Evolutionary conservation across 2,329 filamentous ascomycete genomes (phyloP).

Genomic region (Penicillium sp.): DNA sequence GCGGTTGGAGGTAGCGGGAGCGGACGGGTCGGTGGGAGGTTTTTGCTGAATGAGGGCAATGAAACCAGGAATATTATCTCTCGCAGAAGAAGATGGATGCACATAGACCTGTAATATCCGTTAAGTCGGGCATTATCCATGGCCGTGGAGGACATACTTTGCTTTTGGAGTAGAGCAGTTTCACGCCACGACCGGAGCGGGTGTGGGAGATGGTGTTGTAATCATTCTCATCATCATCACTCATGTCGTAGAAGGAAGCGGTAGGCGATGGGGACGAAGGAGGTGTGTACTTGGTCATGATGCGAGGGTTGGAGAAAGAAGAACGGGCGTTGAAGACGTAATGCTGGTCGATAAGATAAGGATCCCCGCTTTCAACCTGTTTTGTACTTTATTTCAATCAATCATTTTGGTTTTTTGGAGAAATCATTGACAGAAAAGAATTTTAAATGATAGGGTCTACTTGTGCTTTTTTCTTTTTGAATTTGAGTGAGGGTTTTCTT

Average conservation of each 20-base stretch:
- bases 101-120: slow-evolving; percentile 68
- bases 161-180: slow-evolving; percentile 92
- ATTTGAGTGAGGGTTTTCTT: too few species aligned
- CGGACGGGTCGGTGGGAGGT: slow-evolving; percentile 33
- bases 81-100: slow-evolving; percentile 84
- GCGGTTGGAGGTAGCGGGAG: slow-evolving; percentile 43
- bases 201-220: slow-evolving; percentile 86
- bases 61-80: slow-evolving; percentile 93
- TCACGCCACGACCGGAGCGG: slow-evolving; percentile 73
- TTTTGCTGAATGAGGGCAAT: slow-evolving; percentile 92
- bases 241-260: slow-evolving; percentile 89
- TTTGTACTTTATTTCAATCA: too few species aligned
- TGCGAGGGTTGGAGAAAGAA: slow-evolving; percentile 3
- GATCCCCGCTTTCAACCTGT: slow-evolving; percentile 1
- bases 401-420: too few species aligned
- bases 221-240: slow-evolving; percentile 89
- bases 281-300: slow-evolving; percentile 37
- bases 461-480: too few species aligned
- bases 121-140: slow-evolving; percentile 4
- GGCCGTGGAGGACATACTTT: slow-evolving; percentile 55
- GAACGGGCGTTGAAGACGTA: slow-evolving; percentile 14
- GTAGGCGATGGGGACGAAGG: slow-evolving; percentile 61
- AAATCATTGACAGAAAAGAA: too few species aligned
- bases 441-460: too few species aligned
- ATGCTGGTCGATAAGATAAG: slow-evolving; percentile 21